phyloP scores from a whole-genome alignment of 805 yeast genomes.

The Pichia heedii region DNA sequence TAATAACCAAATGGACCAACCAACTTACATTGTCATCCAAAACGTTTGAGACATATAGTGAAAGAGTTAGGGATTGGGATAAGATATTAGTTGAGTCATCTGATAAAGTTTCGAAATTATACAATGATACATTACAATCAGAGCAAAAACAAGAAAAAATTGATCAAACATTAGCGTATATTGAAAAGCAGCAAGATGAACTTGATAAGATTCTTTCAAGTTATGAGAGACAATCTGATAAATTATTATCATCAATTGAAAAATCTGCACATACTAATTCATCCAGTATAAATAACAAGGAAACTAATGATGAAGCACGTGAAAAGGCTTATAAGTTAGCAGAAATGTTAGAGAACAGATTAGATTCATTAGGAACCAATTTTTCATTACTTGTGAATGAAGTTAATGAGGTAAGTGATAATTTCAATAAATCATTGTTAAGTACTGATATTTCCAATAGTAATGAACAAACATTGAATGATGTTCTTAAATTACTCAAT shows the following conservation, averaged over 20 bases:
- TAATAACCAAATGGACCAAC: slow-evolving; percentile 87
- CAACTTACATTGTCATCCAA: slow-evolving; percentile 67
- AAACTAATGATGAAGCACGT: slow-evolving; percentile 72
- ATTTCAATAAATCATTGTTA: slow-evolving; percentile 56
- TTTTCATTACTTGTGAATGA: slow-evolving; percentile 69
- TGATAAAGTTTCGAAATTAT: slow-evolving; percentile 69
- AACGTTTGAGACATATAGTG: slow-evolving; percentile 67
- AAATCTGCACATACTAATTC: slow-evolving; percentile 13
- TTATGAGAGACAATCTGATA: slow-evolving; percentile 69
- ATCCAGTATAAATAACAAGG: slow-evolving; percentile 6
- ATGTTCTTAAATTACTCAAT: slow-evolving; percentile 72
- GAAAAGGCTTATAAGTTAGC: slow-evolving; percentile 85
- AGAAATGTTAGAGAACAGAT: slow-evolving; percentile 70
- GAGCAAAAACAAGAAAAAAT: slow-evolving; percentile 78
- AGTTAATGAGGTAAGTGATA: slow-evolving; percentile 74
- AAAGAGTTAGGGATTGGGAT: slow-evolving; percentile 80
- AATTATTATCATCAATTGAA: slow-evolving; percentile 31
- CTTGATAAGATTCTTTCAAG: slow-evolving; percentile 72
- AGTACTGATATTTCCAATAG: slow-evolving; percentile 17
- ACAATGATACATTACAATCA: slow-evolving; percentile 69
- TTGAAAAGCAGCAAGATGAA: slow-evolving; percentile 89
- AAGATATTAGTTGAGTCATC: slow-evolving; percentile 74
- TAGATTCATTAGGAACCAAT: slow-evolving; percentile 70
- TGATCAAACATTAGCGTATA: slow-evolving; percentile 78
- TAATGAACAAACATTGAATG: slow-evolving; percentile 39